A percentile compares a stretch with the other conserved stretches of the same genome.
Conservation (phyloP, 2,329 filamentous ascomycete genomes). For the Podosphaera fusca region DNA sequence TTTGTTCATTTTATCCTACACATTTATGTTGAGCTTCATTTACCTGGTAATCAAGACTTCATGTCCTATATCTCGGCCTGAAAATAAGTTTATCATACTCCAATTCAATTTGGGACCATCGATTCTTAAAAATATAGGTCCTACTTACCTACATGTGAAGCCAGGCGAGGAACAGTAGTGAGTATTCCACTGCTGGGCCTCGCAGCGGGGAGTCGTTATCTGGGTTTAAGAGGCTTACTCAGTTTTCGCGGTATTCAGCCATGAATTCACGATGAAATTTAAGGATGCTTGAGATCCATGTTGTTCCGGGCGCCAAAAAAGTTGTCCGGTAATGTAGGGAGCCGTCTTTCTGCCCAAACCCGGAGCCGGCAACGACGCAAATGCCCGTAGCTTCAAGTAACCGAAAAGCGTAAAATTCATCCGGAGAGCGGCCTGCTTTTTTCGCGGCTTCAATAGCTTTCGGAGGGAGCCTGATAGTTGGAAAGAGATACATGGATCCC, state of each 20-base stretch:
- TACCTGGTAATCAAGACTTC: too few species aligned
- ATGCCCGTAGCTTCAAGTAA: conserved; percentile 86
- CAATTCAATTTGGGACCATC: too few species aligned
- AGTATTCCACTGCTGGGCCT: too few species aligned
- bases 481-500: conserved; percentile 98
- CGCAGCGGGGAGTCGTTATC: too few species aligned
- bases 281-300: conserved; percentile 71
- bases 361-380: conserved; percentile 76
- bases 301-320: conserved; percentile 85
- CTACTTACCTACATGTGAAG: too few species aligned
- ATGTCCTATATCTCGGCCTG: too few species aligned
- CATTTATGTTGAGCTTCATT: too few species aligned
- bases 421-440: conserved; percentile 48
- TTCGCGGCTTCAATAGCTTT: conserved; percentile 58
- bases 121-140: too few species aligned
- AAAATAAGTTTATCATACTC: too few species aligned
- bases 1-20: too few species aligned
- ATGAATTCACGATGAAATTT: conserved; percentile 87
- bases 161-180: too few species aligned
- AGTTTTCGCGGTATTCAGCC: conserved; percentile 38
- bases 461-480: conserved; percentile 57
- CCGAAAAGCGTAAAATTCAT: conserved; percentile 85
- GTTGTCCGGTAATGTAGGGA: conserved; percentile 91
- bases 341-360: conserved; percentile 83
- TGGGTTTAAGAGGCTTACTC: too few species aligned